Conservation (phyloP, 306 rosid species). For the Rosa rugosa region DNA sequence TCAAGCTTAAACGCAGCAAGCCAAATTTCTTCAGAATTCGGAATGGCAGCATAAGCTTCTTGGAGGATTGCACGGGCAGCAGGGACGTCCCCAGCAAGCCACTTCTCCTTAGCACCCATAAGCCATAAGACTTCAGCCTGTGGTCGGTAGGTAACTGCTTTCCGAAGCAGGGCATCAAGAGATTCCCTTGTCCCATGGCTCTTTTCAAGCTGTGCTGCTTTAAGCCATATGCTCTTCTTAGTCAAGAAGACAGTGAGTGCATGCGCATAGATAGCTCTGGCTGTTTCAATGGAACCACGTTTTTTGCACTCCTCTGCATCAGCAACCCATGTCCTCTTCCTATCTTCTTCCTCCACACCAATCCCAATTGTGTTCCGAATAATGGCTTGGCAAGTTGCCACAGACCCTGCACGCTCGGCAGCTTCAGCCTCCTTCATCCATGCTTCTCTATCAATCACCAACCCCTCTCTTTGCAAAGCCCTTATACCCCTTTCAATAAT, state of each 20-base stretch:
- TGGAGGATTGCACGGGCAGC: constrained; percentile 86
- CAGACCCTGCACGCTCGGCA: constrained; percentile 81
- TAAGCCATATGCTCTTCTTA: constrained; percentile 94
- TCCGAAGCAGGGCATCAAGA: constrained; percentile 81
- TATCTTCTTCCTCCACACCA: constrained; percentile 93
- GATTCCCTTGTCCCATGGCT: constrained; percentile 91
- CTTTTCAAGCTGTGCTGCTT: constrained; percentile 94
- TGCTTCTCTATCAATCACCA: constrained; percentile 74
- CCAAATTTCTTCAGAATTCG: constrained; percentile 94
- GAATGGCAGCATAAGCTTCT: constrained; percentile 92
- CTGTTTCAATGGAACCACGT: constrained; percentile 85
- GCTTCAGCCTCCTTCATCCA: constrained; percentile 99
- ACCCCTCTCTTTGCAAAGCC: constrained; percentile 74
- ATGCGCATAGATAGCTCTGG: constrained; percentile 84
- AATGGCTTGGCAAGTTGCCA: constrained; percentile 77
- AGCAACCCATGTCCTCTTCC: constrained; percentile 96
- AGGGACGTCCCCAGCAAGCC: constrained; percentile 97
- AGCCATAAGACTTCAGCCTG: constrained; percentile 98
- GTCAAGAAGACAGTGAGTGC: constrained; percentile 83
- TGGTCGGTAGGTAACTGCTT: constrained; percentile 82
- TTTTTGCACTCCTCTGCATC: constrained; percentile 97
- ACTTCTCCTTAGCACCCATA: constrained; percentile 97
- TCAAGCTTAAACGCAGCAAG: constrained; percentile 93
- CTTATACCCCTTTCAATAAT: constrained; percentile 87
- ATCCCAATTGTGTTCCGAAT: constrained; percentile 68